phyloP scores from a whole-genome alignment of 1,284 basidiomycete species.

The Irpex sp. region DNA sequence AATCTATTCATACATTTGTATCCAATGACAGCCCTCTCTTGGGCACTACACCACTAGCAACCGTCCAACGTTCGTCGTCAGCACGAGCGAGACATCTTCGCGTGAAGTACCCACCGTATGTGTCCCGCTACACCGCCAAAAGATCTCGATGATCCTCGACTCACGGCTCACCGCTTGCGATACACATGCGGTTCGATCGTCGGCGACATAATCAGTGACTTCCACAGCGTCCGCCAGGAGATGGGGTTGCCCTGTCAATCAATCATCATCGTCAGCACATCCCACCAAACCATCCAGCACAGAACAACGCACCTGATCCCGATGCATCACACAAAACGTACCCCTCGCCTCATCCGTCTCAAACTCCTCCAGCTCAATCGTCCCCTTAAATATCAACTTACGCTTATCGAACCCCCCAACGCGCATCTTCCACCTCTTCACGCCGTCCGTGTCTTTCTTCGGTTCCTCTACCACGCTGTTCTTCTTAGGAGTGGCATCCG shows the following conservation, averaged over 20 bases:
- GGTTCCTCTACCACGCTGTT: slow-evolving; percentile 4
- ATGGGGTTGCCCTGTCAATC: slow-evolving; percentile 61
- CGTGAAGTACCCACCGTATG: too few species aligned
- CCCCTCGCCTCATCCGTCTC: slow-evolving; percentile 40
- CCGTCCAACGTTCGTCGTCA: background rate
- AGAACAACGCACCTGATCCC: slow-evolving; percentile 49
- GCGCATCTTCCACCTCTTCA: slow-evolving; percentile 39
- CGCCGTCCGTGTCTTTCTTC: slow-evolving; percentile 2
- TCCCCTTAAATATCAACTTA: slow-evolving; percentile 63
- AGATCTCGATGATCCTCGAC: too few species aligned
- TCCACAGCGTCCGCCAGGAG: slow-evolving; percentile 74
- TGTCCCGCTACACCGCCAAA: too few species aligned
- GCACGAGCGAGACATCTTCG: too few species aligned
- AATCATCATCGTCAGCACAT: background rate
- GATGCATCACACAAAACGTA: slow-evolving; percentile 63
- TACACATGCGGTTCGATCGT: slow-evolving; percentile 53
- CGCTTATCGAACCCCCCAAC: slow-evolving; percentile 63
- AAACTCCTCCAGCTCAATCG: slow-evolving; percentile 64
- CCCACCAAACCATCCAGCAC: background rate
- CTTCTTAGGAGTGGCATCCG: too few species aligned
- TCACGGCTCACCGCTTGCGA: slow-evolving; percentile 2
- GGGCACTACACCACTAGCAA: background rate
- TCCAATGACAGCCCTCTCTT: background rate
- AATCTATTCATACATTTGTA: background rate
- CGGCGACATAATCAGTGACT: slow-evolving; percentile 47